Evolutionary conservation across 345 rosid genomes (phyloP).

Genomic region (Theobroma cacao): DNA sequence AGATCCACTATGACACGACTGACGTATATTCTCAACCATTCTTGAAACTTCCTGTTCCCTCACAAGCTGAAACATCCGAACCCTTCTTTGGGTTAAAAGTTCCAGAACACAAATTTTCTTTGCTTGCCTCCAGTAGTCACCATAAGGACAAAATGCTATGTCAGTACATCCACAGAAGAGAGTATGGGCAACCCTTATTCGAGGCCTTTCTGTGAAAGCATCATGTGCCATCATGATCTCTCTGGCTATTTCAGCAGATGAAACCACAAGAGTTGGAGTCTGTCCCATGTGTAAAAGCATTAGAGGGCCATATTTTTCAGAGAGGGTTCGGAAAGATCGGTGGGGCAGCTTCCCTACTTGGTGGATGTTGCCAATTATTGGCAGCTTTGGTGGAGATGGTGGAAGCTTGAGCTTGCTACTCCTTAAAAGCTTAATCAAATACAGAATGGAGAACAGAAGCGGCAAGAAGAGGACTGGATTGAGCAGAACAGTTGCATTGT

Average conservation of each 20-base stretch:
- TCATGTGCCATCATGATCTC: background rate
- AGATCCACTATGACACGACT: background rate
- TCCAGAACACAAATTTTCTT: slow-evolving; percentile 14
- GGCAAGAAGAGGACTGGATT: background rate
- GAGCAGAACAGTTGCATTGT: background rate
- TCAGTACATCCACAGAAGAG: slow-evolving; percentile 8
- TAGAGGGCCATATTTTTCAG: slow-evolving; percentile 5
- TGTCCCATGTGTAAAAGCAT: slow-evolving; percentile 11
- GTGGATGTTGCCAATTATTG: slow-evolving; percentile 6
- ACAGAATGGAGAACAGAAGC: background rate
- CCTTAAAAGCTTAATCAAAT: background rate
- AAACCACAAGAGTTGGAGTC: background rate
- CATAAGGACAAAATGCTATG: slow-evolving; percentile 17
- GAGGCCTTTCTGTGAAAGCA: slow-evolving; percentile 9
- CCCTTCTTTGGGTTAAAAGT: background rate
- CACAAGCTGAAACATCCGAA: background rate
- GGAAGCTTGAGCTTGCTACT: background rate
- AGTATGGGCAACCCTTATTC: background rate
- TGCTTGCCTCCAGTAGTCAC: slow-evolving; percentile 32
- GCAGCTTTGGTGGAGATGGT: slow-evolving; percentile 4
- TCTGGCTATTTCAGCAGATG: background rate
- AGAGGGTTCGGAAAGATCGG: background rate
- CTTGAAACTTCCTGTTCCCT: slow-evolving; percentile 7
- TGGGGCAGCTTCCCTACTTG: background rate
- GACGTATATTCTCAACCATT: background rate